Conservation (phyloP, 495 filamentous ascomycete species). For the Immersiella caudata region DNA sequence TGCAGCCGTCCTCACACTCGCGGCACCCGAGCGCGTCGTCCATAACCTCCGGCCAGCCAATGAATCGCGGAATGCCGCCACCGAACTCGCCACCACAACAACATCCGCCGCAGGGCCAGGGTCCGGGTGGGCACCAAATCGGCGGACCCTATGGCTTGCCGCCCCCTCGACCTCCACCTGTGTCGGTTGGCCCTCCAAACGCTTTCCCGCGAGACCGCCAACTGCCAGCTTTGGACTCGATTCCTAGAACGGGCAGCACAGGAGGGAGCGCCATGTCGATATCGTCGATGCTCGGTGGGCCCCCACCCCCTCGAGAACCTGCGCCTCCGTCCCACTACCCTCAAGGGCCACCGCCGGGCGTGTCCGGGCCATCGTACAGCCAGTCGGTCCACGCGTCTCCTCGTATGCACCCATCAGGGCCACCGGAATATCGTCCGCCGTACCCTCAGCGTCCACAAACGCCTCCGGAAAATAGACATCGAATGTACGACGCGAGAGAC, state of each 20-base stretch:
- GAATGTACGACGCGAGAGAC: conserved; percentile 52
- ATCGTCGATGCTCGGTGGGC: conserved; percentile 84
- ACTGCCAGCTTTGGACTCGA: conserved; percentile 55
- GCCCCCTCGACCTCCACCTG: conserved; percentile 52
- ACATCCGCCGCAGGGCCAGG: conserved; percentile 39
- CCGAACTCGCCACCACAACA: conserved; percentile 55
- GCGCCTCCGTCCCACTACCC: conserved; percentile 56
- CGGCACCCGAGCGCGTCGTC: conserved; percentile 59
- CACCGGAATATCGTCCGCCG: conserved; percentile 57
- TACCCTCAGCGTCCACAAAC: conserved; percentile 70
- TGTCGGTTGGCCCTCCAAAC: conserved; percentile 55
- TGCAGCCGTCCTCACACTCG: conserved; percentile 49
- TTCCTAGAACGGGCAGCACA: conserved; percentile 46
- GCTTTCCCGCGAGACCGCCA: conserved; percentile 56
- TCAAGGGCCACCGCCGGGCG: conserved; percentile 54
- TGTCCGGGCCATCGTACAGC: conserved; percentile 49
- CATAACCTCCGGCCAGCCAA: conserved; percentile 45
- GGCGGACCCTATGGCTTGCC: conserved; percentile 50
- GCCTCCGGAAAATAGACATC: conserved; percentile 59
- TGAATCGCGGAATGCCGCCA: conserved; percentile 56
- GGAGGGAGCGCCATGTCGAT: conserved; percentile 92
- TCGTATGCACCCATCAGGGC: conserved; percentile 44
- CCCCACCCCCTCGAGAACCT: conserved; percentile 56
- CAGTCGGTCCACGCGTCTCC: conserved; percentile 55
- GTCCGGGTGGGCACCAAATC: conserved; percentile 44